A percentile compares a stretch with the other conserved stretches of the same genome.
phyloP scores from a whole-genome alignment of 2,329 filamentous ascomycete genomes.

The Cordyceps javanica region DNA sequence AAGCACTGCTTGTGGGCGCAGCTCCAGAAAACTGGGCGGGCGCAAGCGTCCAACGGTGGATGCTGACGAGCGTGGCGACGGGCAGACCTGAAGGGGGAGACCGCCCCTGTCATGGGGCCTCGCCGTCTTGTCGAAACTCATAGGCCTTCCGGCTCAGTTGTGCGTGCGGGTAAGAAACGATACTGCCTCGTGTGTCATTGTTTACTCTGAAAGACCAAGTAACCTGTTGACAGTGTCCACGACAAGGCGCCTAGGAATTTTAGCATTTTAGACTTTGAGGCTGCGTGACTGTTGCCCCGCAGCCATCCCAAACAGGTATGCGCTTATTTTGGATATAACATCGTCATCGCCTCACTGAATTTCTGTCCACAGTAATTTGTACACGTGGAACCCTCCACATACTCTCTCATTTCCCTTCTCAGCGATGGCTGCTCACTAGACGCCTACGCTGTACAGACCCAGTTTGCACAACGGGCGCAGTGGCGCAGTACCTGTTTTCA shows the following conservation, averaged over 20 bases:
- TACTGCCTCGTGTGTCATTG: too few species aligned
- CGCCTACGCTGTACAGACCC: too few species aligned
- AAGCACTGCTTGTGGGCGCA: neutral
- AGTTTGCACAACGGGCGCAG: too few species aligned
- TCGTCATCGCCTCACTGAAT: neutral
- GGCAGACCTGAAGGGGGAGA: neutral
- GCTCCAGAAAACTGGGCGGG: neutral
- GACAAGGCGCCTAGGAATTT: neutral
- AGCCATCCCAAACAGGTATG: neutral
- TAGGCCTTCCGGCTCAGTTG: neutral
- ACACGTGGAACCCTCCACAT: too few species aligned
- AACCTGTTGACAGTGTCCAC: neutral
- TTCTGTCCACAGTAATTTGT: too few species aligned
- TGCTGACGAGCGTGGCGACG: neutral
- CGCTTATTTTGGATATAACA: neutral
- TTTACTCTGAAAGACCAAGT: too few species aligned
- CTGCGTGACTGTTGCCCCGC: constrained; percentile 1
- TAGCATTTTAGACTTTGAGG: neutral
- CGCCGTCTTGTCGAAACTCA: neutral
- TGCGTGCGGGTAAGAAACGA: neutral
- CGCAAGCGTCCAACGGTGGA: neutral
- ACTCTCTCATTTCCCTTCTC: too few species aligned
- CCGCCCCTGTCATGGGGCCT: neutral
- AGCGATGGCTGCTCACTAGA: too few species aligned
- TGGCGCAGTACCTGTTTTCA: too few species aligned